phyloP scores from a whole-genome alignment of 768 basidiomycete species.

The Tylopilus vinaceipallidus region DNA sequence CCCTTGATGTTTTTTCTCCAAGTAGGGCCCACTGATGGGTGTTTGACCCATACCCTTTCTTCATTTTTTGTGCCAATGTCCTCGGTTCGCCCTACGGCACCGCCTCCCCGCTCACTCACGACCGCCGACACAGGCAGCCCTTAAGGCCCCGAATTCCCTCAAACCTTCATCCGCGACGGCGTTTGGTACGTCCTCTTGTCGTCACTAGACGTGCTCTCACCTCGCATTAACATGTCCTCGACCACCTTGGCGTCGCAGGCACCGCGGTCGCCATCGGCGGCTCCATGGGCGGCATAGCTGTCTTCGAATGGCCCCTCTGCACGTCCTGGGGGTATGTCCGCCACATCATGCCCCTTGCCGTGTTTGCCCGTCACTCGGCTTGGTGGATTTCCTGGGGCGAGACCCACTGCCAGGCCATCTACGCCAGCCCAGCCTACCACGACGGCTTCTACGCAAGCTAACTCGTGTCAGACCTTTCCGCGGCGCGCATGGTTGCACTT shows the following conservation, averaged over 20 bases:
- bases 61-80: slow-evolving; percentile 93
- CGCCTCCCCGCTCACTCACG: slow-evolving; percentile 79
- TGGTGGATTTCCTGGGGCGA: slow-evolving; percentile 99
- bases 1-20: slow-evolving; percentile 32
- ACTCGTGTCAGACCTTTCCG: slow-evolving; percentile 83
- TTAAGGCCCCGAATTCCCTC: slow-evolving; percentile 96
- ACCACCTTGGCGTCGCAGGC: slow-evolving; percentile 71
- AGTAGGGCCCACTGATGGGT: slow-evolving; percentile 98
- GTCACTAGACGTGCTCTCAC: too few relatives aligned
- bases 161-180: slow-evolving; percentile 87
- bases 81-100: slow-evolving; percentile 96
- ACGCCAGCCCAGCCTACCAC: slow-evolving; percentile 85
- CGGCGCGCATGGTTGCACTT: slow-evolving; percentile 92
- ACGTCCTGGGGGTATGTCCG: slow-evolving; percentile 76
- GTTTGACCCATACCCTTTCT: slow-evolving; percentile 85
- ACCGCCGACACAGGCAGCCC: too few relatives aligned
- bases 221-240: too few relatives aligned
- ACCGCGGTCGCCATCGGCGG: slow-evolving; percentile 93
- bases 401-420: slow-evolving; percentile 94
- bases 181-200: too few relatives aligned
- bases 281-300: slow-evolving; percentile 99
- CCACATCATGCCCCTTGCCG: slow-evolving; percentile 88
- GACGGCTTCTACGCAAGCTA: slow-evolving; percentile 82
- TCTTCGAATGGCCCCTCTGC: slow-evolving; percentile 97
- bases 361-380: slow-evolving; percentile 90